Evolutionary conservation across 2,329 filamentous ascomycete species (phyloP).

Genomic region (Aspergillus felis): DNA sequence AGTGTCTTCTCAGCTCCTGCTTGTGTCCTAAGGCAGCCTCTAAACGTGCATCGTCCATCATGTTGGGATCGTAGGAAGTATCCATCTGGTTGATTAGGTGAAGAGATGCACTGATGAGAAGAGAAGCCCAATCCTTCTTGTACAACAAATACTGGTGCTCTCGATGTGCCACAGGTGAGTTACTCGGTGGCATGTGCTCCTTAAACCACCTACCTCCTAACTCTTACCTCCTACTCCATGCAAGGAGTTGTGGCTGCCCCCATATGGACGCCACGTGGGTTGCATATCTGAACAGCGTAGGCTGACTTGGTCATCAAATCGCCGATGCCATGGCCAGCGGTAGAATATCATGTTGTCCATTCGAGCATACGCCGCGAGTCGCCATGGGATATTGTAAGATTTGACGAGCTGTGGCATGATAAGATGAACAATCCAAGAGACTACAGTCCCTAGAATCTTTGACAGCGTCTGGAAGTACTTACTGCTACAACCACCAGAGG

Average conservation of each 20-base stretch:
- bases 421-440: background rate
- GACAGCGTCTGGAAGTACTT: background rate
- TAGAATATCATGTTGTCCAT: background rate
- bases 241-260: conserved; percentile 10
- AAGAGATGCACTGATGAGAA: background rate
- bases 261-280: conserved; percentile 24
- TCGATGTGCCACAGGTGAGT: background rate
- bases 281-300: background rate
- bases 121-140: background rate
- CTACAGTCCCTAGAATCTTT: background rate
- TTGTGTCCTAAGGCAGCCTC: conserved; percentile 47
- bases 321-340: background rate
- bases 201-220: background rate
- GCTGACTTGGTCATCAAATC: background rate
- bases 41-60: conserved; percentile 22
- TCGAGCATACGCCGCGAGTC: background rate
- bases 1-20: conserved; percentile 58
- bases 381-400: background rate
- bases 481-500: background rate
- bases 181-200: background rate
- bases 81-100: background rate
- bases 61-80: background rate
- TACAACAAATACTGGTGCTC: background rate
- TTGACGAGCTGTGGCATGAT: background rate
- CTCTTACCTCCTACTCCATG: conserved; percentile 3